Evolutionary conservation across 1,284 basidiomycete species (phyloP).

Genomic region (Pseudozyma sp.): DNA sequence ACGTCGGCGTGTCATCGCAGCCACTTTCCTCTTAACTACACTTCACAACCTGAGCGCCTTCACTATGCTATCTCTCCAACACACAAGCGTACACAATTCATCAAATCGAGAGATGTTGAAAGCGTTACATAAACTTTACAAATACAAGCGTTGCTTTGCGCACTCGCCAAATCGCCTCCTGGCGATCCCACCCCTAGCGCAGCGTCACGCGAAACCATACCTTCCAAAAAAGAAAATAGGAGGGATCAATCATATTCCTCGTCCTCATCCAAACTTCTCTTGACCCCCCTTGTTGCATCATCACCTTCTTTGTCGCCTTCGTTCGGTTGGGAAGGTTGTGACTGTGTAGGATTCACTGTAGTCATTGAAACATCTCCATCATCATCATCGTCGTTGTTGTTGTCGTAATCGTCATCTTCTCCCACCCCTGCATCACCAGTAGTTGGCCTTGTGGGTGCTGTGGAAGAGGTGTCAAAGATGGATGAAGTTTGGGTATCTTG

Average conservation of each 20-base stretch:
- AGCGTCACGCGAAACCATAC: no score
- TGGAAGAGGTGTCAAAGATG: slow-evolving; percentile 15
- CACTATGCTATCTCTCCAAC: no score
- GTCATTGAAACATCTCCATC: slow-evolving; percentile 40
- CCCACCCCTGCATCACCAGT: background rate
- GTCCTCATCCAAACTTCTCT: slow-evolving; percentile 65
- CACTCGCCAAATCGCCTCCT: no score
- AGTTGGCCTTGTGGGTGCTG: background rate
- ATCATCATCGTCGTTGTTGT: slow-evolving; percentile 22
- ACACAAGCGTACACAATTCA: no score
- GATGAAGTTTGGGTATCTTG: slow-evolving; percentile 19
- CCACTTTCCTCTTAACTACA: no score
- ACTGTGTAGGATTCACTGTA: slow-evolving; percentile 30
- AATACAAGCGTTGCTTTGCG: no score
- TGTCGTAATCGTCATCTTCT: slow-evolving; percentile 39
- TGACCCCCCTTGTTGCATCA: slow-evolving; percentile 45
- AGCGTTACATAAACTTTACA: no score
- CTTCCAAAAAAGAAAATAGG: no score
- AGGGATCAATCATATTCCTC: slow-evolving; percentile 64
- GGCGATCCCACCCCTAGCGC: no score
- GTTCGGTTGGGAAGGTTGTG: slow-evolving; percentile 1
- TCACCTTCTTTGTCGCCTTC: background rate
- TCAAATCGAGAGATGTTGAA: no score
- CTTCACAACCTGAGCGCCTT: no score
- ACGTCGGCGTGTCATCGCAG: no score